Conservation (phyloP, 169 alveolate species). For the Babesia sp. region DNA sequence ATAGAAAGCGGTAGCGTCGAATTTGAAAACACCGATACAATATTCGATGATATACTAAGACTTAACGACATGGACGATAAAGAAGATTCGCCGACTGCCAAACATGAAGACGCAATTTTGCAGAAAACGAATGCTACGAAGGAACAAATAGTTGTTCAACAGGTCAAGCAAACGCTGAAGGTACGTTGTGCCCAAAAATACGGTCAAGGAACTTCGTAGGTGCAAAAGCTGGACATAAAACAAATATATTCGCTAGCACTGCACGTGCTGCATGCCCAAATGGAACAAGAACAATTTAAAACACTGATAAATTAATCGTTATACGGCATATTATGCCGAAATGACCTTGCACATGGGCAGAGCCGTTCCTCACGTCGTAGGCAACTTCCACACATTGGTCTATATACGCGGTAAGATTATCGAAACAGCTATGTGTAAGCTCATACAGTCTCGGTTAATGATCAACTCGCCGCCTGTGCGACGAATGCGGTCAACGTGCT, state of each 20-base stretch:
- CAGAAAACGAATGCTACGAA: not conserved
- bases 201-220: slow-evolving; percentile 10
- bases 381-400: slow-evolving; percentile 63
- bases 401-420: slow-evolving; percentile 44
- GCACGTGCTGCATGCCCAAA: slow-evolving; percentile 44
- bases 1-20: slow-evolving; percentile 13
- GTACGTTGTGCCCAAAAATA: not conserved
- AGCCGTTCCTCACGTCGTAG: slow-evolving; percentile 63
- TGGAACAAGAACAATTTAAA: slow-evolving; percentile 11
- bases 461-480: slow-evolving; percentile 22
- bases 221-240: slow-evolving; percentile 28
- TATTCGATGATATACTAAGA: slow-evolving; percentile 15
- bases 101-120: not conserved
- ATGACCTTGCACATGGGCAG: slow-evolving; percentile 23
- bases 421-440: not conserved
- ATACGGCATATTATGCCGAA: not conserved
- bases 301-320: not conserved
- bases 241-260: slow-evolving; percentile 53
- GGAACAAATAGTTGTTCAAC: slow-evolving; percentile 11
- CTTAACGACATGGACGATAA: not conserved
- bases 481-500: slow-evolving; percentile 30
- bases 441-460: slow-evolving; percentile 20
- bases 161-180: slow-evolving; percentile 49
- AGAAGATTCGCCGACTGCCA: not conserved
- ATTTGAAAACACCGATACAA: not conserved